These are phyloP conservation scores for Triticum dicoccoides DNA, from an alignment of 176 grass and related monocot genomes.

Conservation along the genomic window DNA sequence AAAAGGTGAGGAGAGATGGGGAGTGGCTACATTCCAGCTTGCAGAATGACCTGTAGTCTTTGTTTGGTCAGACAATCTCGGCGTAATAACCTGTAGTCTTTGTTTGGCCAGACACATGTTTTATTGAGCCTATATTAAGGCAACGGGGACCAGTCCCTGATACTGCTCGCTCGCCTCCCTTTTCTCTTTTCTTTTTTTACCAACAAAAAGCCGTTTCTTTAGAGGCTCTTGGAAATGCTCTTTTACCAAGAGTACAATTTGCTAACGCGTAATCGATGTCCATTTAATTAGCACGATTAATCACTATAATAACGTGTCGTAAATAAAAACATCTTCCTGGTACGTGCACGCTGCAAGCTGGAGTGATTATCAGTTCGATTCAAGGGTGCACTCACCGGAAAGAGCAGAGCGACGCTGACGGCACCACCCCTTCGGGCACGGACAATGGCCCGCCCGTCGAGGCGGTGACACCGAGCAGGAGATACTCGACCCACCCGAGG, in stretches of 20 bases:
- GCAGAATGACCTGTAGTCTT: slow-evolving; percentile 3
- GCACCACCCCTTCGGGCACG: background rate
- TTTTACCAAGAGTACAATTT: too few species aligned
- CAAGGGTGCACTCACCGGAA: slow-evolving; percentile 39
- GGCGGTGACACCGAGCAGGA: slow-evolving; percentile 54
- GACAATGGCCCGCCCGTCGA: background rate
- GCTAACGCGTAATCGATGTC: too few species aligned
- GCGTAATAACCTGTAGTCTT: background rate
- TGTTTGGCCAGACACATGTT: slow-evolving; percentile 13
- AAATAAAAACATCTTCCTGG: background rate
- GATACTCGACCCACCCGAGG: slow-evolving; percentile 84
- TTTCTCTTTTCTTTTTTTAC: background rate
- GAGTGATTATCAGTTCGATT: background rate
- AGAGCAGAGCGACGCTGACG: background rate
- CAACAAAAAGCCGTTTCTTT: too few species aligned
- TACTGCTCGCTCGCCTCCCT: background rate
- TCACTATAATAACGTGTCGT: background rate
- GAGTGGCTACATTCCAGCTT: slow-evolving; percentile 7
- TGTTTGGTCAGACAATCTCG: slow-evolving; percentile 2
- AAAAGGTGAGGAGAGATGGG: slow-evolving; percentile 1
- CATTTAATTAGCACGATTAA: background rate
- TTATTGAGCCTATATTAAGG: background rate
- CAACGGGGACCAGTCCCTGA: background rate
- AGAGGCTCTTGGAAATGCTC: too few species aligned
- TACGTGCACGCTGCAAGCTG: background rate